Evolutionary conservation across 306 rosid genomes (phyloP), one percentile per base, ranked within the genome.

Genomic region (Sindora glabra): DNA sequence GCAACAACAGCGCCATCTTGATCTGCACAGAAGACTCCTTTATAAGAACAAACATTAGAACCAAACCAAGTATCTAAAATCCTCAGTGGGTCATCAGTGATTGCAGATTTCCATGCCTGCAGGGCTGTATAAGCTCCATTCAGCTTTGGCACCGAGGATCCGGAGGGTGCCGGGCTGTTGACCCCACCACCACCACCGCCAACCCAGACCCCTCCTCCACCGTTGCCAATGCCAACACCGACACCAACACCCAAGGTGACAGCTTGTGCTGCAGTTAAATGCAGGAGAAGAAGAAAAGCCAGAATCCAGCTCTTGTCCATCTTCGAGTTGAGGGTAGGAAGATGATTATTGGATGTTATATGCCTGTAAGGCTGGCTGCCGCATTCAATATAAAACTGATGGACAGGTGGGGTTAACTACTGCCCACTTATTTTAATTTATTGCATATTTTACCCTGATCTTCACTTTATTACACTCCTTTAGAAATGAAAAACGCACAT

Each of bases 91-190:
- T 92, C 99, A 3, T 92, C 96, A 15, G 77, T 69, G 29, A 92
- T 86, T 33, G 94, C 83, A 3, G 96, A 83, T 80, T 92, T 92
- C 99, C 99, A 92, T 10, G 90, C 80, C 67, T 89, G 99, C 0
- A 92, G 83, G 22, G 83, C 96, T 46, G 81, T 32, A 80, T 83
- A 89, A 64, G 96, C 95, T 76, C 55, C 53, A 40, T 72, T 67
- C 29, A 26, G 74, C 19, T 54, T 71, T 56, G 95, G 65, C 37
- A 66, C 44, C 9, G 84, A 64, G 55, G 86, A 65, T 52, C 64
- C 86, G 41, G 81, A 44, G 19, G 86, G 76, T 5, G 22, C 45
- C 47, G 83, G 86, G 38, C 61, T 75, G 65, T 59, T 75, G 52
- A 36, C 51, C 13, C 89, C n/a, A n/a, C n/a, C n/a, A n/a, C n/a